These are phyloP conservation scores for Chimonanthus praecox DNA, from an alignment of 164 flowering plant genomes.

Conservation along the genomic window DNA sequence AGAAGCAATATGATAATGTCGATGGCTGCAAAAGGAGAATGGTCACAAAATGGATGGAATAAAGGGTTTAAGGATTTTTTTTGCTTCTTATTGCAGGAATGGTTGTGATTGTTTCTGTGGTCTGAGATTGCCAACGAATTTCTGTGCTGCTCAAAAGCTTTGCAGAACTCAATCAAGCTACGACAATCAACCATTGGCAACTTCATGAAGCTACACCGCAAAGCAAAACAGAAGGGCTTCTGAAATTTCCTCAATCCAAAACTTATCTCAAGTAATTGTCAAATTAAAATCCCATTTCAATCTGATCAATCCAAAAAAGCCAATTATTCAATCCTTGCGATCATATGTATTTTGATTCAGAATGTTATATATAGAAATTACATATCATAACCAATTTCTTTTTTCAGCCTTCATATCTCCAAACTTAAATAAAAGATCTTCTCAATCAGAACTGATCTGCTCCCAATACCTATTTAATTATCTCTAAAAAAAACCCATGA, in stretches of 20 bases:
- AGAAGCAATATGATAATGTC: slow-evolving; percentile 34
- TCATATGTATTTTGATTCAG: neutral
- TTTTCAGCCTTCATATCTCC: neutral
- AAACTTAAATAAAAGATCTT: neutral
- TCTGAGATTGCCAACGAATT: slow-evolving; percentile 16
- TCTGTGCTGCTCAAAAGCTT: slow-evolving; percentile 42
- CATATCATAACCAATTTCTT: neutral
- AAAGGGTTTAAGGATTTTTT: slow-evolving; percentile 25
- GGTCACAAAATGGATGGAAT: slow-evolving; percentile 33
- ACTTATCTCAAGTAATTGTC: neutral
- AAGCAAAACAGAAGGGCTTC: neutral
- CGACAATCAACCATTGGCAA: slow-evolving; percentile 54
- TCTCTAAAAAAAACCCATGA: too few species aligned
- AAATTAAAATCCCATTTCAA: neutral
- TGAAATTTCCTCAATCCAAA: neutral
- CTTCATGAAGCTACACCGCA: slow-evolving; percentile 8
- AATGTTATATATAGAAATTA: neutral
- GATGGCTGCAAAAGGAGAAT: slow-evolving; percentile 36
- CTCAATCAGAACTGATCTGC: neutral
- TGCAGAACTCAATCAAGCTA: slow-evolving; percentile 50
- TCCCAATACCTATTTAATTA: too few species aligned
- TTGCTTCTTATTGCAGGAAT: slow-evolving; percentile 22
- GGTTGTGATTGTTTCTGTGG: slow-evolving; percentile 14
- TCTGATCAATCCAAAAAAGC: neutral
- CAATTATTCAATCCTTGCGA: neutral